phyloP scores from a whole-genome alignment of 2,329 filamentous ascomycete genomes.

The Scopulariopsis brevicaulis region DNA sequence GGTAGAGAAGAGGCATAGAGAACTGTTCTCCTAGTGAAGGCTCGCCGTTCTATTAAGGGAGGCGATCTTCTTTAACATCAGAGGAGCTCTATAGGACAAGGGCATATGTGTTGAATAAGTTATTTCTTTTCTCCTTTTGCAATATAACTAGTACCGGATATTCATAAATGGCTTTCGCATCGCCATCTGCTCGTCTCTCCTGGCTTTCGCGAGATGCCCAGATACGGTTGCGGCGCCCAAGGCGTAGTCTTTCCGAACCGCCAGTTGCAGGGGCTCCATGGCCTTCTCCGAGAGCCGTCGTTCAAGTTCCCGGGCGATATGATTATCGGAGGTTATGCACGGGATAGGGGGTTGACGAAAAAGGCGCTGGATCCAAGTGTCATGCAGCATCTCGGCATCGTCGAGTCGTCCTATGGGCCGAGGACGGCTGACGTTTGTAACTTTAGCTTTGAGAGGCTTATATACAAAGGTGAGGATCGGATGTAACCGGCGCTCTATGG shows the following conservation, averaged over 20 bases:
- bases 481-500: too few relatives aligned
- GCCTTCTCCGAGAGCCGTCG: slow-evolving; percentile 16
- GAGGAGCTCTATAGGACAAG: not conserved
- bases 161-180: too few relatives aligned
- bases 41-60: not conserved
- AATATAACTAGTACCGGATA: too few relatives aligned
- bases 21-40: not conserved
- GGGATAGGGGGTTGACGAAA: slow-evolving; percentile 15
- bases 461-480: too few relatives aligned
- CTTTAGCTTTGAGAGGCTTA: slow-evolving; percentile 18
- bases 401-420: slow-evolving; percentile 16
- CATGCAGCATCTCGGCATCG: slow-evolving; percentile 22
- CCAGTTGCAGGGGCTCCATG: slow-evolving; percentile 15
- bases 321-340: slow-evolving; percentile 21
- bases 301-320: slow-evolving; percentile 21
- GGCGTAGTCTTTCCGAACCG: slow-evolving; percentile 21
- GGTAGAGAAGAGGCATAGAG: not conserved
- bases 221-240: slow-evolving; percentile 25
- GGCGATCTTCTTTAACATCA: not conserved
- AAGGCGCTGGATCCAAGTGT: slow-evolving; percentile 25
- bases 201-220: slow-evolving; percentile 21
- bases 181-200: too few relatives aligned
- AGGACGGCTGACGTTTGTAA: slow-evolving; percentile 21
- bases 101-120: too few relatives aligned
- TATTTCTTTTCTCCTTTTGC: too few relatives aligned